Conservation (phyloP, 345 rosid species). For the Moringa oleifera region DNA sequence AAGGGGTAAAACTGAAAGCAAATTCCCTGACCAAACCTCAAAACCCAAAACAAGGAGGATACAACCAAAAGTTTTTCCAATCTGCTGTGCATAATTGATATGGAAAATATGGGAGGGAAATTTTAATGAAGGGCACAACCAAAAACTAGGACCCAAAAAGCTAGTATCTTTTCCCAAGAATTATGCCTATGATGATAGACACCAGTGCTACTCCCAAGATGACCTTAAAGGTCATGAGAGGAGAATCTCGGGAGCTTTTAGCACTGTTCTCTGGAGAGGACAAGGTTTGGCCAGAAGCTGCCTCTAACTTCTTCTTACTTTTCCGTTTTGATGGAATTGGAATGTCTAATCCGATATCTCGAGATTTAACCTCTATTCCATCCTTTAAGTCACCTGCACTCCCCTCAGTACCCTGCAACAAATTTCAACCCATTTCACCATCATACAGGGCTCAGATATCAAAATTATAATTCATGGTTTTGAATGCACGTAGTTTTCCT, state of each 20-base stretch:
- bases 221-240: constrained; percentile 42
- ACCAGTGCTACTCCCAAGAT: constrained; percentile 61
- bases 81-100: constrained; percentile 3
- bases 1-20: constrained; percentile 16
- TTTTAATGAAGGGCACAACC: not conserved
- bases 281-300: constrained; percentile 32
- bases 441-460: not conserved
- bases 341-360: constrained; percentile 53
- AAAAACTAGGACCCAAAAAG: constrained; percentile 14
- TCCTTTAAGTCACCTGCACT: constrained; percentile 18
- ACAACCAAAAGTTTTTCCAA: constrained; percentile 13
- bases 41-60: constrained; percentile 9
- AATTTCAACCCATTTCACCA: constrained; percentile 3
- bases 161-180: constrained; percentile 81
- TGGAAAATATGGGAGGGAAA: not conserved
- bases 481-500: no score
- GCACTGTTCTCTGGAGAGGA: constrained; percentile 29
- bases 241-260: constrained; percentile 30
- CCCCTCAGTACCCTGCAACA: constrained; percentile 32
- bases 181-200: constrained; percentile 64
- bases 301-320: constrained; percentile 69
- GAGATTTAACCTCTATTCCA: constrained; percentile 53
- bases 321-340: constrained; percentile 67
- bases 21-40: constrained; percentile 14
- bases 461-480: not conserved